These are phyloP conservation scores for Puccinia hordei DNA, from an alignment of 1,284 basidiomycete genomes.

Conservation along the genomic window DNA sequence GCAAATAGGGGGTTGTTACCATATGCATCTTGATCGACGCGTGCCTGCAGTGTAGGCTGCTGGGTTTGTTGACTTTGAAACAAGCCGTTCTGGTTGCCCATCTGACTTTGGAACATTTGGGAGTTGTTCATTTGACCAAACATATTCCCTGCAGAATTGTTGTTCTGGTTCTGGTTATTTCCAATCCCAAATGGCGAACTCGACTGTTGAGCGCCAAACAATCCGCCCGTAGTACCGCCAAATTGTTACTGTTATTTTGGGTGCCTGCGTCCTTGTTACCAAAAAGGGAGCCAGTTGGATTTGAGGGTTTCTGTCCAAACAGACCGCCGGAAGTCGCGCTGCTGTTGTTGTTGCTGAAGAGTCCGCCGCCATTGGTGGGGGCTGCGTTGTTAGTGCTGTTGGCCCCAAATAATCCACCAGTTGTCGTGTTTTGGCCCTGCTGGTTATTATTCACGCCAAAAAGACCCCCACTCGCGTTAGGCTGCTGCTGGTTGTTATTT, in stretches of 20 bases:
- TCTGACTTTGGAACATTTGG: conserved; percentile 24
- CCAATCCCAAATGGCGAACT: conserved; percentile 30
- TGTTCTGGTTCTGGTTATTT: conserved; percentile 34
- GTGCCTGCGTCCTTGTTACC: conserved; percentile 39
- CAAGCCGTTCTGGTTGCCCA: conserved; percentile 33
- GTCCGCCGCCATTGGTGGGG: conserved; percentile 53
- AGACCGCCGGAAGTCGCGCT: conserved; percentile 60
- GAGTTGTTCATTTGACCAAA: conserved; percentile 52
- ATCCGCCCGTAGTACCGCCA: conserved; percentile 59
- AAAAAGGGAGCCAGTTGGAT: conserved; percentile 52
- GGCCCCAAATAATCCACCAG: conserved; percentile 55
- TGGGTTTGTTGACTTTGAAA: conserved; percentile 54
- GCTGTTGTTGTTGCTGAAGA: conserved; percentile 57
- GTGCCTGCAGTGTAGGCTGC: conserved; percentile 68
- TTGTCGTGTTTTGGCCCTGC: conserved; percentile 51
- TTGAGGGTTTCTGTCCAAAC: conserved; percentile 60
- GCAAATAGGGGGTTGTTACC: conserved; percentile 70
- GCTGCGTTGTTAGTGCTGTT: conserved; percentile 52
- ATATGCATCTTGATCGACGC: conserved; percentile 84
- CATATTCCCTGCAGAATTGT: conserved; percentile 51
- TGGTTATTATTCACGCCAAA: conserved; percentile 53
- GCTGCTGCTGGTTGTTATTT: conserved; percentile 50
- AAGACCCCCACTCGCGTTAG: conserved; percentile 52
- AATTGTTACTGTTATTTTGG: conserved; percentile 52
- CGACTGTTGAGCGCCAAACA: conserved; percentile 51